Percentiles rank a stretch among this genome's conserved stretches.
These are phyloP conservation scores for Symmetrospora coprosmae DNA, from an alignment of 768 basidiomycete genomes.

Conservation along the genomic window DNA sequence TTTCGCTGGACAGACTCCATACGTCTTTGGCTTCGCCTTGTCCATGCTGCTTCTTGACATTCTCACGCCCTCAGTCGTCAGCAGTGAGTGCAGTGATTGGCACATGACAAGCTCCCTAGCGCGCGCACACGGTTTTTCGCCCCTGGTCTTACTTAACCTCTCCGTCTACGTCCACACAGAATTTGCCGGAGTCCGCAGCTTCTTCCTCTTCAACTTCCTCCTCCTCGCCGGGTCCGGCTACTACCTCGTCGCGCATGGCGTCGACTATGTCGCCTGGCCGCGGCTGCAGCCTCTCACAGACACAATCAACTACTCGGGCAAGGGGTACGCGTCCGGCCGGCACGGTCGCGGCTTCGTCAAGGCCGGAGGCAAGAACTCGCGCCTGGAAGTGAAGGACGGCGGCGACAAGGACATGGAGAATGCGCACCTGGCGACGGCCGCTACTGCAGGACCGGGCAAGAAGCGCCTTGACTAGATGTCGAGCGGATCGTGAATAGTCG, in stretches of 20 bases:
- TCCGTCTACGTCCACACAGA: constrained; percentile 44
- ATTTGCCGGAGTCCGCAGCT: no score
- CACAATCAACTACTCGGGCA: constrained; percentile 68
- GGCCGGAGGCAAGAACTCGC: not conserved
- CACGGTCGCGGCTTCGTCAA: constrained; percentile 18
- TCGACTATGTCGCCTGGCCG: constrained; percentile 92
- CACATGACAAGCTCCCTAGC: not conserved
- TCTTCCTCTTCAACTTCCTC: constrained; percentile 65
- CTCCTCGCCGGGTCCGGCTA: constrained; percentile 46
- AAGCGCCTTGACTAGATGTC: not conserved
- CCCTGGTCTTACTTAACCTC: constrained; percentile 1
- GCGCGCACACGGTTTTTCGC: not conserved
- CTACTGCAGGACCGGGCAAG: not conserved
- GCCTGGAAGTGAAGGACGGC: not conserved
- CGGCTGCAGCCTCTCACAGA: constrained; percentile 61
- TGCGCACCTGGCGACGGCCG: constrained; percentile 2
- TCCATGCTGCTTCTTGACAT: constrained; percentile 73
- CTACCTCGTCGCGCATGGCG: constrained; percentile 71
- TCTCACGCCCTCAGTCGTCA: constrained; percentile 18
- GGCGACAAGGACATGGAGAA: constrained; percentile 7
- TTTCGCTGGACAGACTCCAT: constrained; percentile 58
- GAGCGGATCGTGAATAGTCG: no score
- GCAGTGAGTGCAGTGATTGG: constrained; percentile 19
- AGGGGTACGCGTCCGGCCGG: constrained; percentile 27
- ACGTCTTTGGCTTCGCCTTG: constrained; percentile 59